Base-by-base conservation (phyloP, 192 early-diverging fungal genomes). In the Umbelopsis sp. region DNA sequence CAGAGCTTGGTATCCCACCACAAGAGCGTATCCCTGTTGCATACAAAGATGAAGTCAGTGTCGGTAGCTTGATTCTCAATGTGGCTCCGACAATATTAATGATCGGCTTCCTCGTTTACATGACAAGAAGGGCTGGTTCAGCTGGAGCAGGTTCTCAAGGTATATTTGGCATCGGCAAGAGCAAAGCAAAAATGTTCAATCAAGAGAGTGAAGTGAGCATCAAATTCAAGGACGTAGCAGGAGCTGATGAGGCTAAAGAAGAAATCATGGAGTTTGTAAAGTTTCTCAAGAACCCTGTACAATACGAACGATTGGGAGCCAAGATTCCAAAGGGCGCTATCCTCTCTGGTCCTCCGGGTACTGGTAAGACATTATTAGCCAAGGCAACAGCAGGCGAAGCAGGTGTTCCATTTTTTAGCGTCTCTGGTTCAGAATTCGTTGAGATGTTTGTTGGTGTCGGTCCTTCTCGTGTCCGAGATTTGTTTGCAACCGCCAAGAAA, bases 231-330 rank as follows among this genome's bases (percentile, higher is more conserved):
- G 97, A 99, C 79, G 97, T 99, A 1, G 98, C 98, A 12, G 98
- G 98, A 10, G 95, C 95, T 81, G 97, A 99, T 84, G 98, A 99
- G 77, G 98, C 97, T 45, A 99, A 99, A 86, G 91, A 95, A 74
- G 98, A 99, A 83, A 99, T 99, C 62, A 99, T 99, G 98, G 98
- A 99, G 87, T 99, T 99, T 92, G 98, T 99, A 68, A 97, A 98
- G 83, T 98, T 98, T 83, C 82, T 98, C 68, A 99, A 99, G 81
- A 91, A 97, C 77, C 97, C 97, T 32, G 88, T 82, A 45, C 78
- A 84, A 25, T 99, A 96, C 82, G 97, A 99, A 79, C 84, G 87
- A 43, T 80, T 99, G 12, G 98, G 98, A 24, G 98, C 98, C 52
- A 97, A 98, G 82, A 99, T 99, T 79, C 98, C 98, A 59, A 96